A percentile compares a stretch with the other conserved stretches of the same genome.
Evolutionary conservation across 768 basidiomycete genomes (phyloP).

Genomic region (Amanita subjunquillea): DNA sequence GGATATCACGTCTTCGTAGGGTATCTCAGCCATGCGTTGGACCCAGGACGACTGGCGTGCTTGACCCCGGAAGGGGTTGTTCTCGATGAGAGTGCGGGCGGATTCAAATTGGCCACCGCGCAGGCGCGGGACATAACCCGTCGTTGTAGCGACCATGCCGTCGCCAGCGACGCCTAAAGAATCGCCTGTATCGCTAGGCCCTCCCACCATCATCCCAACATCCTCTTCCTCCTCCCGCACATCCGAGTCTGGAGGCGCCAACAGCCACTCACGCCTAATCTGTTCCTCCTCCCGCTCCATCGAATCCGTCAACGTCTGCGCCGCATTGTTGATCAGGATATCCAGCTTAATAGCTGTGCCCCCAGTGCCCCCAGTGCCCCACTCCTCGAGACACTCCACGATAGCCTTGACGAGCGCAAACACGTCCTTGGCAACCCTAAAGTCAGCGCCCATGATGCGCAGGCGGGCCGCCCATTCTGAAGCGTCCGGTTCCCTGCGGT

Average conservation of each 20-base stretch:
- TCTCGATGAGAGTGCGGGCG: constrained; percentile 3
- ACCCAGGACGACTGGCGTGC: constrained; percentile 16
- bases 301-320: constrained; percentile 23
- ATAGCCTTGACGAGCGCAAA: constrained; percentile 18
- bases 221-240: neutral
- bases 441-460: constrained; percentile 22
- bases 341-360: constrained; percentile 13
- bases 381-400: constrained; percentile 13
- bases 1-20: constrained; percentile 25
- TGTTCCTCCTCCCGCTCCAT: constrained; percentile 16
- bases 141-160: constrained; percentile 3
- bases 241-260: constrained; percentile 8
- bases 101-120: constrained; percentile 11
- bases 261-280: constrained; percentile 14
- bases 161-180: no score
- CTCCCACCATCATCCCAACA: neutral
- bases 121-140: constrained; percentile 11
- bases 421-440: constrained; percentile 22
- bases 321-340: constrained; percentile 25
- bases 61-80: constrained; percentile 10
- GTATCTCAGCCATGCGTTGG: constrained; percentile 21
- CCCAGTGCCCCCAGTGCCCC: neutral
- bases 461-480: constrained; percentile 15
- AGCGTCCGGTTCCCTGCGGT: constrained; percentile 17
- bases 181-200: neutral